These are phyloP conservation scores for Wickerhamiella sergipiensis DNA, from an alignment of 805 yeast genomes.

Conservation along the genomic window DNA sequence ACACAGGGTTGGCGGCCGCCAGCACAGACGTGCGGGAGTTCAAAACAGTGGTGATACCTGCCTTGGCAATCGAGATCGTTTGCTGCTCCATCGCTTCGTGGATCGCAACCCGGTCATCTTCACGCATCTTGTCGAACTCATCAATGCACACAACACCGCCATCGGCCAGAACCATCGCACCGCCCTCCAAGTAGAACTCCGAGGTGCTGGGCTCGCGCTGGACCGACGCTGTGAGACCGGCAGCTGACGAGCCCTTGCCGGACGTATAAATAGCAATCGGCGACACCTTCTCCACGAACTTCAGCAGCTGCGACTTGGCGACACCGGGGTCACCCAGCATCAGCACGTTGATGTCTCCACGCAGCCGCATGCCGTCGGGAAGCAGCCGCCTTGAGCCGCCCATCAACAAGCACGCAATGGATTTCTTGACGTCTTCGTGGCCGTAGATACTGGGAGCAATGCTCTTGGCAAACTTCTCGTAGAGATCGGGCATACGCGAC, in stretches of 20 bases:
- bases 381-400: slow-evolving; percentile 87
- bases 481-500: slow-evolving; percentile 72
- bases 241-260: slow-evolving; percentile 99
- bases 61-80: slow-evolving; percentile 96
- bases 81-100: slow-evolving; percentile 99
- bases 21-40: slow-evolving; percentile 93
- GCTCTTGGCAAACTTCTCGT: slow-evolving; percentile 70
- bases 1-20: slow-evolving; percentile 97
- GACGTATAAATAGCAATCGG: slow-evolving; percentile 95
- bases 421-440: slow-evolving; percentile 79
- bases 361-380: slow-evolving; percentile 90
- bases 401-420: slow-evolving; percentile 80
- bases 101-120: slow-evolving; percentile 95
- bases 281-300: slow-evolving; percentile 87
- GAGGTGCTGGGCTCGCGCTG: slow-evolving; percentile 77
- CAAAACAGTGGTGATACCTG: slow-evolving; percentile 93
- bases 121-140: slow-evolving; percentile 98
- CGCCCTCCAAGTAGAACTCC: slow-evolving; percentile 94
- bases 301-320: slow-evolving; percentile 89
- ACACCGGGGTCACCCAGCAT: slow-evolving; percentile 98
- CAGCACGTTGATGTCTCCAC: slow-evolving; percentile 94
- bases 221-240: slow-evolving; percentile 96
- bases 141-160: slow-evolving; percentile 99
- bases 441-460: slow-evolving; percentile 98
- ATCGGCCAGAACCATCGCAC: slow-evolving; percentile 99